Conservation (phyloP, 352 stramenopile species). For the Globisporangium nodosum region DNA sequence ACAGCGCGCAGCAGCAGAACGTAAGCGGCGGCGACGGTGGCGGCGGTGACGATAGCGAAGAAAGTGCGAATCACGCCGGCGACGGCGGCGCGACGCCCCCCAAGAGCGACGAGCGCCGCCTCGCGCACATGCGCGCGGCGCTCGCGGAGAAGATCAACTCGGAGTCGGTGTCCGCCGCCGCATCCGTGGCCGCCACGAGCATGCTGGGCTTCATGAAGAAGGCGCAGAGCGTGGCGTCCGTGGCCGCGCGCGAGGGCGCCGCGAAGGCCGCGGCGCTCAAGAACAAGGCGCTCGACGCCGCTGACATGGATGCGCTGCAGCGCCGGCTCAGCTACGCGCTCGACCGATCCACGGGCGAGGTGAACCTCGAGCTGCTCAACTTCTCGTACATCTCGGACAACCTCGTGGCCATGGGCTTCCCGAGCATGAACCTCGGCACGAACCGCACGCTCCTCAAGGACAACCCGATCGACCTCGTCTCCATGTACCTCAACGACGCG, state of each 20-base stretch:
- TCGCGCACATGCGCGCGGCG: slow-evolving; percentile 46
- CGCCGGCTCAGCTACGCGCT: slow-evolving; percentile 72
- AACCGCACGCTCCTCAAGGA: slow-evolving; percentile 77
- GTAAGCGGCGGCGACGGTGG: background rate
- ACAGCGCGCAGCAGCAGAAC: slow-evolving; percentile 6
- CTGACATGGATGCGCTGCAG: slow-evolving; percentile 86
- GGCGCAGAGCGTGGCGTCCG: slow-evolving; percentile 62
- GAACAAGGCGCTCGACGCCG: slow-evolving; percentile 66
- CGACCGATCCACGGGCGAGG: slow-evolving; percentile 68
- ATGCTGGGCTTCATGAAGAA: slow-evolving; percentile 86
- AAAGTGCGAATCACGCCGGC: background rate
- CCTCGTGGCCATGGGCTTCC: slow-evolving; percentile 90
- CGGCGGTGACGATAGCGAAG: slow-evolving; percentile 2
- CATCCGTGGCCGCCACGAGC: slow-evolving; percentile 54
- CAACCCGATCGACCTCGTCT: slow-evolving; percentile 89
- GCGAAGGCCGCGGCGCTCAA: slow-evolving; percentile 69
- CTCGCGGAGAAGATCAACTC: slow-evolving; percentile 66
- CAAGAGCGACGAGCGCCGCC: slow-evolving; percentile 34
- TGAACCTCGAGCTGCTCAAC: slow-evolving; percentile 87
- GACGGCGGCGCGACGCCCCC: background rate
- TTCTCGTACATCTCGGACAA: slow-evolving; percentile 89
- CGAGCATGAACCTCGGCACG: slow-evolving; percentile 76
- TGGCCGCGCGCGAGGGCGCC: slow-evolving; percentile 69
- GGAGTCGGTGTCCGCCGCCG: slow-evolving; percentile 57
- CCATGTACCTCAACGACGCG: slow-evolving; percentile 91